Evolutionary conservation across 75 land plant species (phyloP).

Genomic region (Picea glauca): DNA sequence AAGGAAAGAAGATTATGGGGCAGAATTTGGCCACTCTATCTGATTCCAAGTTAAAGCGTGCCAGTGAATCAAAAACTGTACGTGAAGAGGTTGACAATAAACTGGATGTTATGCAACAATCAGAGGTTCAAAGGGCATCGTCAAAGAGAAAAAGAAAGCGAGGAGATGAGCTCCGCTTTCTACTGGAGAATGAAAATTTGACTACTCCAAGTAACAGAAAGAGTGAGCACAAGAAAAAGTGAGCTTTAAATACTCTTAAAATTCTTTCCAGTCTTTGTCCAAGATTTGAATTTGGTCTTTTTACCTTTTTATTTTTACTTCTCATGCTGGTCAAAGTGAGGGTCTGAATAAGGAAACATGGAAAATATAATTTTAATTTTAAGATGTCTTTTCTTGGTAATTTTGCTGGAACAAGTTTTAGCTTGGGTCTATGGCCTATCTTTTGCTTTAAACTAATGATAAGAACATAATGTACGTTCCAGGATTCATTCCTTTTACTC

Average conservation of each 20-base stretch:
- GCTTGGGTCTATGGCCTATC: too few relatives aligned
- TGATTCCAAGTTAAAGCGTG: not conserved
- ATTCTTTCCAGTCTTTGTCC: too few relatives aligned
- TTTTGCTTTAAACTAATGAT: too few relatives aligned
- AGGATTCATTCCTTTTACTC: too few relatives aligned
- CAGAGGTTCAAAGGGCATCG: not conserved
- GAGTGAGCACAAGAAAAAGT: conserved; percentile 2
- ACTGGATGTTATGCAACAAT: not conserved
- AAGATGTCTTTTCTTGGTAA: not conserved
- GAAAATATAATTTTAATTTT: not conserved
- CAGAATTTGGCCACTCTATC: not conserved
- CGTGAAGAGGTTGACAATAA: not conserved
- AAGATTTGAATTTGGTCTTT: not conserved
- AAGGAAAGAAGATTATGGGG: not conserved
- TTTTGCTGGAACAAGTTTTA: too few relatives aligned
- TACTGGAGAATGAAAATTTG: not conserved
- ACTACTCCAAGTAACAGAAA: not conserved
- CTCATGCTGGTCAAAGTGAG: not conserved
- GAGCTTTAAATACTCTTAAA: not conserved
- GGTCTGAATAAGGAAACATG: not conserved
- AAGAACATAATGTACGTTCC: too few relatives aligned
- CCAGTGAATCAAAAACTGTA: not conserved
- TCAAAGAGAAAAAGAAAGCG: conserved; percentile 9
- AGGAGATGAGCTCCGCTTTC: conserved; percentile 9
- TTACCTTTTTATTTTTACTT: not conserved